These are phyloP conservation scores for Sarcomyxa edulis DNA, from an alignment of 768 basidiomycete species.

Conservation along the genomic window DNA sequence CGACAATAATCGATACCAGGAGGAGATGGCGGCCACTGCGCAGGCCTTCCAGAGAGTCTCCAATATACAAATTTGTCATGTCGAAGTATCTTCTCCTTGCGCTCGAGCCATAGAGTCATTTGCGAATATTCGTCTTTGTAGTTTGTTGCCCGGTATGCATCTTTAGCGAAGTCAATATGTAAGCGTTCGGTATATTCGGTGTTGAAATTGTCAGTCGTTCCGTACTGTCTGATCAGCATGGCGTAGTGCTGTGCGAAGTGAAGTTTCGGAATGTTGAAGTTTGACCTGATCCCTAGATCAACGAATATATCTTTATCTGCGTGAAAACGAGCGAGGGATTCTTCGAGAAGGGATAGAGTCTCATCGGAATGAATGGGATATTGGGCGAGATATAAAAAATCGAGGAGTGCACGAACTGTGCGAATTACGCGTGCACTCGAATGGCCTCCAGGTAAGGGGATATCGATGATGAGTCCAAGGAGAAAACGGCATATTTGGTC, in stretches of 20 bases:
- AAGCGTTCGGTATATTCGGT: slow-evolving; percentile 33
- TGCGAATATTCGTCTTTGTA: slow-evolving; percentile 28
- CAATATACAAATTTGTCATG: slow-evolving; percentile 18
- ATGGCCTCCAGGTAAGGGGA: slow-evolving; percentile 10
- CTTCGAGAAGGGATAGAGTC: slow-evolving; percentile 21
- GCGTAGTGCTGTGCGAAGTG: slow-evolving; percentile 31
- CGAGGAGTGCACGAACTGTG: slow-evolving; percentile 24
- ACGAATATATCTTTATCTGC: slow-evolving; percentile 29
- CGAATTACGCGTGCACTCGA: slow-evolving; percentile 11
- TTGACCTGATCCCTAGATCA: slow-evolving; percentile 21
- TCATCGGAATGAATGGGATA: slow-evolving; percentile 23
- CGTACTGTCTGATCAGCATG: slow-evolving; percentile 20
- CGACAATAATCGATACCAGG: slow-evolving; percentile 9
- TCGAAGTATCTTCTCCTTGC: slow-evolving; percentile 22
- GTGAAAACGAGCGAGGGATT: slow-evolving; percentile 28
- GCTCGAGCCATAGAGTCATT: slow-evolving; percentile 33
- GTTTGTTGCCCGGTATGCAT: slow-evolving; percentile 29
- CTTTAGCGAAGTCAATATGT: slow-evolving; percentile 36
- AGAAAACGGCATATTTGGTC: slow-evolving; percentile 24
- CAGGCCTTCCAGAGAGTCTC: slow-evolving; percentile 8
- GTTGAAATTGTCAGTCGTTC: slow-evolving; percentile 33
- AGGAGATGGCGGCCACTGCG: slow-evolving; percentile 2
- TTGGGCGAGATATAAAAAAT: slow-evolving; percentile 34
- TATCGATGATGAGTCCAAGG: slow-evolving; percentile 22
- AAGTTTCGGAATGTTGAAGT: slow-evolving; percentile 41